These are phyloP conservation scores for Quercus glauca DNA, from an alignment of 306 rosid species.

Conservation along the genomic window DNA sequence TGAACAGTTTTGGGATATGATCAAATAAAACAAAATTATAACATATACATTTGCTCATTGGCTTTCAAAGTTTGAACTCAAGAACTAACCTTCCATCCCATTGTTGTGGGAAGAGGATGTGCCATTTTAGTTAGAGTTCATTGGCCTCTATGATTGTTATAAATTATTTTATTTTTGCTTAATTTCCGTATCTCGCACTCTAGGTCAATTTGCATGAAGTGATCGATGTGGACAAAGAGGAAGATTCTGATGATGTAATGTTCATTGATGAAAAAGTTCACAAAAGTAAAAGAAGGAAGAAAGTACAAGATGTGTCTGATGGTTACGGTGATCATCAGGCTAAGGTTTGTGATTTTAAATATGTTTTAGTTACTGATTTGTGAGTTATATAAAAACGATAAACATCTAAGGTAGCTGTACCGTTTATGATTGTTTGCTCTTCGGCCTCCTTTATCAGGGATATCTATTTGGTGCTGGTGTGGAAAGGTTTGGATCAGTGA, in stretches of 20 bases:
- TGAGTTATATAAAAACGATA: slow-evolving; percentile 4
- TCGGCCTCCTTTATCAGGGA: slow-evolving; percentile 35
- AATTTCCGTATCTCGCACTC: not conserved
- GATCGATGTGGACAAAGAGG: slow-evolving; percentile 55
- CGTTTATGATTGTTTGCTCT: not conserved
- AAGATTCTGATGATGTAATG: slow-evolving; percentile 37
- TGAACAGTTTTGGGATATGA: no score
- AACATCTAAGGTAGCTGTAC: slow-evolving; percentile 2
- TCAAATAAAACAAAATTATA: not conserved
- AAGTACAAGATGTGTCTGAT: slow-evolving; percentile 26
- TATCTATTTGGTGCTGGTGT: slow-evolving; percentile 26
- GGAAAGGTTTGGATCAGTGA: slow-evolving; percentile 37
- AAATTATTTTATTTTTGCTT: no score
- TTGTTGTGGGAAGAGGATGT: no score
- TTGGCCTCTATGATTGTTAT: not conserved
- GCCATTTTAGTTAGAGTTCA: not conserved
- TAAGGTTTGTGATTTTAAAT: slow-evolving; percentile 47
- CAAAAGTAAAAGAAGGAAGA: slow-evolving; percentile 53
- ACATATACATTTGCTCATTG: not conserved
- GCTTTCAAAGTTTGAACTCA: no score
- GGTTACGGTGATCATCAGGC: slow-evolving; percentile 35
- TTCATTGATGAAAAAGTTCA: slow-evolving; percentile 37
- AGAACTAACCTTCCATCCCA: no score
- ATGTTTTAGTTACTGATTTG: slow-evolving; percentile 3
- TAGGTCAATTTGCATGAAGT: slow-evolving; percentile 47